Percentiles rank a stretch among this genome's conserved stretches.
These are phyloP conservation scores for Chlorella vulgaris DNA, from an alignment of 139 green algal genomes.

Conservation along the genomic window DNA sequence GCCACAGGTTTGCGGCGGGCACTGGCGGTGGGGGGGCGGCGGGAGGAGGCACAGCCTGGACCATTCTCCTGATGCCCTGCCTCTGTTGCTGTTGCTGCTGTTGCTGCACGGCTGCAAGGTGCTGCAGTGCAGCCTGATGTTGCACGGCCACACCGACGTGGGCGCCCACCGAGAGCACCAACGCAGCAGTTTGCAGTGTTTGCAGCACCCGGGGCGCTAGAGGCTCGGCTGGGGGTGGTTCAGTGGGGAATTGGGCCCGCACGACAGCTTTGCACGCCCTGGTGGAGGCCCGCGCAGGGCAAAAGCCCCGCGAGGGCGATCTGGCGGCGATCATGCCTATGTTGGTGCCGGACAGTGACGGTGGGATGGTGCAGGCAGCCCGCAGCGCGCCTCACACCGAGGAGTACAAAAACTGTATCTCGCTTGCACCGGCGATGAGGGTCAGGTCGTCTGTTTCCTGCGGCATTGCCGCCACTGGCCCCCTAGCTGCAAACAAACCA, in stretches of 20 bases:
- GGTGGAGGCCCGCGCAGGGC: too few species aligned
- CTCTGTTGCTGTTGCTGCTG: neutral
- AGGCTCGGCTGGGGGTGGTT: neutral
- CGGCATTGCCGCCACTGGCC: too few species aligned
- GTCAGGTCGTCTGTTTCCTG: too few species aligned
- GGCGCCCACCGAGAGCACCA: constrained; percentile 3
- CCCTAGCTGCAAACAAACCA: too few species aligned
- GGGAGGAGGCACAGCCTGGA: neutral
- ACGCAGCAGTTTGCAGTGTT: neutral
- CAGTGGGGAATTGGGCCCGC: neutral
- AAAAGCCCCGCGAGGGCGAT: too few species aligned
- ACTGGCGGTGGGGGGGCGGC: neutral
- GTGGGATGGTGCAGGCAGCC: too few species aligned
- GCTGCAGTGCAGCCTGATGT: neutral
- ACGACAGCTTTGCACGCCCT: neutral
- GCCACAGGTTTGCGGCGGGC: neutral
- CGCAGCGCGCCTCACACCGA: too few species aligned
- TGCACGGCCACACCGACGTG: neutral
- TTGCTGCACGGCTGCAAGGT: neutral
- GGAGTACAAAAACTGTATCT: too few species aligned
- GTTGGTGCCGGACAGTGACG: too few species aligned
- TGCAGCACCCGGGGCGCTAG: neutral
- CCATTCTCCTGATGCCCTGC: neutral
- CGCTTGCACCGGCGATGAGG: too few species aligned
- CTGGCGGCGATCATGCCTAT: too few species aligned